Base-by-base conservation (phyloP, 2,329 filamentous ascomycete genomes). In the Pestalotiopsis sp. region DNA sequence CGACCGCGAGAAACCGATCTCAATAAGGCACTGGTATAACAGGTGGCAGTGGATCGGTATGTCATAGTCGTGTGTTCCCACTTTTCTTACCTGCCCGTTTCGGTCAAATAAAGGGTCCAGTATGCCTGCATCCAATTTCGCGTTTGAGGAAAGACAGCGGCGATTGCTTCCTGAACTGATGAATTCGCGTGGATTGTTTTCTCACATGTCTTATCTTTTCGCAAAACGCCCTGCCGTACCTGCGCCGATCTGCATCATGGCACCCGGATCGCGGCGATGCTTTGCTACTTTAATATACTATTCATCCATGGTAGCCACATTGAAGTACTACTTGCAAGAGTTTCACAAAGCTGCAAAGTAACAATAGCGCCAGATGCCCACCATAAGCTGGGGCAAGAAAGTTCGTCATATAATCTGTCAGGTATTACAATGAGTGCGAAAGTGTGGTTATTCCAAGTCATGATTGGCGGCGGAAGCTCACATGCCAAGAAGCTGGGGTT, bases 1-100 rank as follows among this genome's bases (percentile, higher is more conserved):
- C 31, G 31, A 36, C 31, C 31, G 31, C 31, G 31, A 52, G 45
- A 2, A 52, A 17, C 20, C 45, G 45, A 52, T 11, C 14, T 20
- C 45, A 52, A 20, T 20, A 17, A 52, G 45, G 9, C 14, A 17
- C 45, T 17, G 14, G 45, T 17, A 52, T n/a, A 17, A 52, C 14
- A 17, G 27, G 57, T 27, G 27, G 14, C 27, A 23, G 23, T 13
- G 27, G 57, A 27, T 13, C 57, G 25, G 27, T 59, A 36, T 23
- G 57, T 59, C 57, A 59, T 17, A 27, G 25, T 27, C 57, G 23
- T 27, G 57, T 52, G 45, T 52, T 52, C 45, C 45, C 57, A 59
- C 23, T 59, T 27, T 27, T 62, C 36, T 36, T 36, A 62, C 27
- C 59, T 62, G 59, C 59, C 59, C 59, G 27, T 62, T 62, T 62